Base-by-base conservation (phyloP, 164 flowering plant genomes). In the Warburgia ugandensis region DNA sequence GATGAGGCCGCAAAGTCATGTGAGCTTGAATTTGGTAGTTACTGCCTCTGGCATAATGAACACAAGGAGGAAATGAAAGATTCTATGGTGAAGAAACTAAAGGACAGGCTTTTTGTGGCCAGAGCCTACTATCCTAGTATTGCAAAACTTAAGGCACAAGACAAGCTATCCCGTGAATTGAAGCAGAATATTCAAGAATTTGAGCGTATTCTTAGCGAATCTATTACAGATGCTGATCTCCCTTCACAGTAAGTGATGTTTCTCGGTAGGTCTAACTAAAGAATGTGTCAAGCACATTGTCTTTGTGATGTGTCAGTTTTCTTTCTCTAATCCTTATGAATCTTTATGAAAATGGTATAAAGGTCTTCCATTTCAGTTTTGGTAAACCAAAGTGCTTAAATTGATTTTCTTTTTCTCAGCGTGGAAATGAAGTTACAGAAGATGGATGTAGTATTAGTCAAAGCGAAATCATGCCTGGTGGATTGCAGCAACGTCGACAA, bases 41-140 rank as follows among this genome's bases (percentile, higher is more conserved):
- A 94, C 58, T 94, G 99, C 72, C 71, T 79, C 39, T 94, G 99
- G 99, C 79, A 76, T 30, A 57, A 66, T 52, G 84, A 81, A 59
- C 78, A 84, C 44, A 86, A 61, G 51, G 92, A 77, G 71, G 77
- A 67, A 21, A 83, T 86, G 87, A 72, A 77, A 45, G 99, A 94
- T 58, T 51, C 58, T 29, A 70, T 73, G 58, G 89, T 94, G 61
- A 94, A 82, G 74, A 79, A 65, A 69, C 56, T 94, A 70, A 94
- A 94, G 69, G 96, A 94, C 67, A 74, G 62, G 53, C 82, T 94
- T 52, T 94, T 84, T 67, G 91, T 88, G 39, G 94, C 94, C 38
- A 72, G 99, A 48, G 89, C 99, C 28, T 94, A 89, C 54, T 94
- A 56, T 69, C 99, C 99, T 19, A 94, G 74, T 57, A 77, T 94